A percentile compares a stretch with the other conserved stretches of the same genome.
phyloP scores from a whole-genome alignment of 129 eudicot species.

The Sambucus nigra region DNA sequence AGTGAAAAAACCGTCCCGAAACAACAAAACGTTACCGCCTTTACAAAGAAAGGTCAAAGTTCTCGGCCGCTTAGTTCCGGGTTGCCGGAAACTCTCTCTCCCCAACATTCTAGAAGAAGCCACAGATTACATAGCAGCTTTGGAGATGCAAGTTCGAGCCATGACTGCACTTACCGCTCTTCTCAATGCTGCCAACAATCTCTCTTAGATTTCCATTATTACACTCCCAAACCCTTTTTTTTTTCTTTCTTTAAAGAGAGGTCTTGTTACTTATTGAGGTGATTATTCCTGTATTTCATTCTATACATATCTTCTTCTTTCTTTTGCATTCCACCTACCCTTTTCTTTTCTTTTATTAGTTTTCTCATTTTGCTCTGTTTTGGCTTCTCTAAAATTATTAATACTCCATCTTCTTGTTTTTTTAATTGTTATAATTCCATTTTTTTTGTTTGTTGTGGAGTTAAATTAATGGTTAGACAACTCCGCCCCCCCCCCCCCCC shows the following conservation, averaged over 20 bases:
- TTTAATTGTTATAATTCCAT: too few species aligned
- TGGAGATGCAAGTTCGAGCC: conserved; percentile 24
- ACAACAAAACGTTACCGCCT: conserved; percentile 7
- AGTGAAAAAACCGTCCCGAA: conserved; percentile 19
- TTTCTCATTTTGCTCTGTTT: background rate
- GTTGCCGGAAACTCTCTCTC: conserved; percentile 17
- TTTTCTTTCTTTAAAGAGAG: background rate
- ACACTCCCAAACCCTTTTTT: background rate
- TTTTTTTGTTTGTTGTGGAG: too few species aligned
- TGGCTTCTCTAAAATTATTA: background rate
- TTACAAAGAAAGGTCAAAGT: conserved; percentile 13
- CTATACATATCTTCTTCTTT: conserved; percentile 3
- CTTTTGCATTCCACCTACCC: background rate
- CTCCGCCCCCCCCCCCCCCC: too few species aligned
- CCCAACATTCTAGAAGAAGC: conserved; percentile 22
- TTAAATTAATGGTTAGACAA: too few species aligned
- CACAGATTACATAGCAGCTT: conserved; percentile 16
- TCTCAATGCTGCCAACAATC: conserved; percentile 11
- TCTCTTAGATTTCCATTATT: background rate
- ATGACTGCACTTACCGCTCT: conserved; percentile 19
- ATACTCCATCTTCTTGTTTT: background rate
- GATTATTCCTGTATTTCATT: conserved; percentile 7
- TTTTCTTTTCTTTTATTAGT: conserved; percentile 5
- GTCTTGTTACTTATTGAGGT: conserved; percentile 7
- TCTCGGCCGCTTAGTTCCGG: conserved; percentile 21